Conservation (phyloP, 331 rosid species). For the Malus hybrid region DNA sequence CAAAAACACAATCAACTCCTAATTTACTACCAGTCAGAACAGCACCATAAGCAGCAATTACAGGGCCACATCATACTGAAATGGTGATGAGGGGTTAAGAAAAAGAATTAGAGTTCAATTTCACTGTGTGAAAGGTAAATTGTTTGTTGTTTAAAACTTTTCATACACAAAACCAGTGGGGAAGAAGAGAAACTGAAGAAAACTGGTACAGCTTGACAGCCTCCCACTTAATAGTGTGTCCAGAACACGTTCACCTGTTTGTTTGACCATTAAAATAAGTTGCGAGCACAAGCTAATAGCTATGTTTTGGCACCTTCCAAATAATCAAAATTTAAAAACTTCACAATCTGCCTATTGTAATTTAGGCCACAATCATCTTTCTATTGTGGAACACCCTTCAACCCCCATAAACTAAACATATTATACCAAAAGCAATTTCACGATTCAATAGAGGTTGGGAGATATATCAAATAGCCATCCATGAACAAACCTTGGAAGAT, state of each 20-base stretch:
- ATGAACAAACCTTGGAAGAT: not conserved
- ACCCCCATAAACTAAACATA: not conserved
- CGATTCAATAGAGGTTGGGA: not conserved
- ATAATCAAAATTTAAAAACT: not conserved
- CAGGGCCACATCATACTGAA: not conserved
- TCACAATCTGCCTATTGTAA: not conserved
- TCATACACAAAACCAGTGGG: not conserved
- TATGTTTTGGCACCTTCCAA: not conserved
- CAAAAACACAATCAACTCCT: not conserved
- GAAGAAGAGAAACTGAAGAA: not conserved
- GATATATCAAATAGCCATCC: not conserved
- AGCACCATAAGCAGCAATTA: not conserved
- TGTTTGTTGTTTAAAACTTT: not conserved
- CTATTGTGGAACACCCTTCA: not conserved
- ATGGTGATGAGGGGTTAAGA: not conserved
- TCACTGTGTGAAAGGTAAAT: not conserved
- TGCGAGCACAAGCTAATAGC: not conserved
- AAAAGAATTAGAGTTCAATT: not conserved
- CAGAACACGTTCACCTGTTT: not conserved
- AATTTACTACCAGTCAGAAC: not conserved
- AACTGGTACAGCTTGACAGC: not conserved
- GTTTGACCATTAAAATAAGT: not conserved
- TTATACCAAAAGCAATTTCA: not conserved
- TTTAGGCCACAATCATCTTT: not conserved
- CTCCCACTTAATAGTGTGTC: not conserved